Percentiles rank a stretch among this genome's conserved stretches.
Conservation (phyloP, 345 rosid genomes). For the Lepidium aucheri region DNA sequence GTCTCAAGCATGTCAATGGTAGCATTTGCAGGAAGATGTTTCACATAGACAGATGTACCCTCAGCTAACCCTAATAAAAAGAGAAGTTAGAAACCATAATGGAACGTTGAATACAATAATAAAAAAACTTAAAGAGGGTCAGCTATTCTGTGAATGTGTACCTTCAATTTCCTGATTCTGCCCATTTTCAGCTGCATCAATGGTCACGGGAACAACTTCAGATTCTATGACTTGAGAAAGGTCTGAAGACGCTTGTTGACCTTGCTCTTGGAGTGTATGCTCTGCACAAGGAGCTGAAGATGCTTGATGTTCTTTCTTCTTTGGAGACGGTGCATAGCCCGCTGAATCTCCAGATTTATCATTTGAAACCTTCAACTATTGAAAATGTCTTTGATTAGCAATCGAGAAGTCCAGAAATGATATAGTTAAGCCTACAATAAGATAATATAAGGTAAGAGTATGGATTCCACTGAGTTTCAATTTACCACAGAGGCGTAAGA, state of each 20-base stretch:
- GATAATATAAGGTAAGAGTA: not conserved
- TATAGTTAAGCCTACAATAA: not conserved
- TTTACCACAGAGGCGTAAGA: constrained; percentile 25
- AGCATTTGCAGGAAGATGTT: constrained; percentile 64
- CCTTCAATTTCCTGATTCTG: constrained; percentile 50
- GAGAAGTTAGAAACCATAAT: not conserved
- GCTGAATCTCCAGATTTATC: constrained; percentile 3
- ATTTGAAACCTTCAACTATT: constrained; percentile 9
- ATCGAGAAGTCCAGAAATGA: not conserved
- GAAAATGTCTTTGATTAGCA: not conserved
- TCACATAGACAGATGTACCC: constrained; percentile 72
- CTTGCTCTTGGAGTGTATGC: constrained; percentile 4
- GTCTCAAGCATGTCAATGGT: constrained; percentile 50
- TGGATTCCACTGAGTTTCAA: not conserved
- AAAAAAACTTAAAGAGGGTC: not conserved
- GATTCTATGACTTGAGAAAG: constrained; percentile 7
- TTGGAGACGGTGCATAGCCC: not conserved
- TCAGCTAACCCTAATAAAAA: constrained; percentile 34
- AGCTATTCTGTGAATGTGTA: not conserved
- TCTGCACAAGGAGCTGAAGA: not conserved
- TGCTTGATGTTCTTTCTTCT: constrained; percentile 6
- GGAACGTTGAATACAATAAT: not conserved
- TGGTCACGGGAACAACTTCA: constrained; percentile 7
- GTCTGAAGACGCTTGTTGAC: not conserved
- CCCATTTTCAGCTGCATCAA: constrained; percentile 40